Evolutionary conservation across 106 monocot genomes (phyloP), one percentile per base, ranked within the genome.

Genomic region (Vanilla planifolia): DNA sequence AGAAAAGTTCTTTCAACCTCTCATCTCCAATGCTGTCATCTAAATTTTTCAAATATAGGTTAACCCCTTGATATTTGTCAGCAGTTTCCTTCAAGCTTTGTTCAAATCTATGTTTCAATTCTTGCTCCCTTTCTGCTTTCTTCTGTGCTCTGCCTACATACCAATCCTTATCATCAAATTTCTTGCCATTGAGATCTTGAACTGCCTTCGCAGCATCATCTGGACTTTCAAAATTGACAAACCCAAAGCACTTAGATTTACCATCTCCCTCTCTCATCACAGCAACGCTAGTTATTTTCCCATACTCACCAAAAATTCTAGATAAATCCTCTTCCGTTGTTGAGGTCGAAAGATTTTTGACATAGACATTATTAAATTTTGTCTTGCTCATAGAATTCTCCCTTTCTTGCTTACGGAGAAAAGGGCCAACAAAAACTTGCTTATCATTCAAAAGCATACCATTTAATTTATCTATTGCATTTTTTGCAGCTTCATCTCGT

Each of bases 401-500:
- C 51, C 83, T 84, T 27, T 84, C 83, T 37, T 84, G 84, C 62
- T 75, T 84, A 20, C 84, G 75, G 9, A 84, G 48, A 65, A 84
- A 84, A 28, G 79, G 83, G 8, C 83, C 83, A 63, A 83, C 78
- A 72, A 51, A 83, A 39, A 83, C 83, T 45, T 70, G 70, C n/a
- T 75, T 83, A 27, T 78, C 83, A 75, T 83, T 83, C 33, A 83
- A 59, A 62, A 72, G 74, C 83, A 83, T 83, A 58, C 78, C 83
- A 75, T 83, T 83, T 19, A 83, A 51, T 60, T 78, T 67, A 1
- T 65, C 67, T 62, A 83, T 83, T 20, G 83, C 83, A 60, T 37
- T 67, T 51, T 71, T 71, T 23, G 83, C 83, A 28, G 78, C 74
- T 59, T 75, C 78, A n/a, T 78, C 78, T 14, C 66, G 67, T 0